Evolutionary conservation across 768 basidiomycete genomes (phyloP).

Genomic region (Mycena belliarum): DNA sequence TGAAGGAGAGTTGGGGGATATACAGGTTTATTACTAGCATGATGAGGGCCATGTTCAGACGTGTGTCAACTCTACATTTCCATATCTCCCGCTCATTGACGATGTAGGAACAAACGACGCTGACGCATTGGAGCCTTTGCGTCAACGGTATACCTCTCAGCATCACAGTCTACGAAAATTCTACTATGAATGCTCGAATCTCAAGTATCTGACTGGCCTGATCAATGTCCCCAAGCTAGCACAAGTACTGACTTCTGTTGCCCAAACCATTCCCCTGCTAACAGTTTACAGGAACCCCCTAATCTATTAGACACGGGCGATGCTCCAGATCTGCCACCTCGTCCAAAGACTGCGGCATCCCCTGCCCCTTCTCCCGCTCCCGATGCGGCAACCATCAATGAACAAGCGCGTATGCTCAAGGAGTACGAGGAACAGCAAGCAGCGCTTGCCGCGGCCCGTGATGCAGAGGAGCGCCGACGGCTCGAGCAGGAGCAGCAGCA

Average conservation of each 20-base stretch:
- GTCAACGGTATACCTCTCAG: slow-evolving; percentile 85
- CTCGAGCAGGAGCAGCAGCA: slow-evolving; percentile 76
- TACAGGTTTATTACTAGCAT: slow-evolving; percentile 99
- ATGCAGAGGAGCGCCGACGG: slow-evolving; percentile 81
- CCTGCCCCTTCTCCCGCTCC: slow-evolving; percentile 74
- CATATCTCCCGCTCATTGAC: slow-evolving; percentile 4
- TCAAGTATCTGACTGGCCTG: slow-evolving; percentile 95
- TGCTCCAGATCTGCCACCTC: slow-evolving; percentile 85
- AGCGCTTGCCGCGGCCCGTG: slow-evolving; percentile 78
- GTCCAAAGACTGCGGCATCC: slow-evolving; percentile 69
- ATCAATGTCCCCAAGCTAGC: slow-evolving; percentile 99
- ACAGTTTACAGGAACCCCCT: slow-evolving; percentile 81
- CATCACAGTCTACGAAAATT: slow-evolving; percentile 94
- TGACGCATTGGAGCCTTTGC: slow-evolving; percentile 87
- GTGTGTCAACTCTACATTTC: slow-evolving; percentile 44
- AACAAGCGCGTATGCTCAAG: slow-evolving; percentile 93
- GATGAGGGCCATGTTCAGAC: slow-evolving; percentile 94
- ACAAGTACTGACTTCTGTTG: slow-evolving; percentile 63
- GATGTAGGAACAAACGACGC: slow-evolving; percentile 81
- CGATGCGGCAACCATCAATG: slow-evolving; percentile 70
- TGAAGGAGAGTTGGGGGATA: slow-evolving; percentile 99
- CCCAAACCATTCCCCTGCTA: background rate
- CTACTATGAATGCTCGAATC: slow-evolving; percentile 98
- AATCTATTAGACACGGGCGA: slow-evolving; percentile 82
- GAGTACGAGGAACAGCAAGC: slow-evolving; percentile 95